Evolutionary conservation across 2,329 filamentous ascomycete genomes (phyloP), one percentile per base, ranked within the genome.

Genomic region (Calonectria naviculata): DNA sequence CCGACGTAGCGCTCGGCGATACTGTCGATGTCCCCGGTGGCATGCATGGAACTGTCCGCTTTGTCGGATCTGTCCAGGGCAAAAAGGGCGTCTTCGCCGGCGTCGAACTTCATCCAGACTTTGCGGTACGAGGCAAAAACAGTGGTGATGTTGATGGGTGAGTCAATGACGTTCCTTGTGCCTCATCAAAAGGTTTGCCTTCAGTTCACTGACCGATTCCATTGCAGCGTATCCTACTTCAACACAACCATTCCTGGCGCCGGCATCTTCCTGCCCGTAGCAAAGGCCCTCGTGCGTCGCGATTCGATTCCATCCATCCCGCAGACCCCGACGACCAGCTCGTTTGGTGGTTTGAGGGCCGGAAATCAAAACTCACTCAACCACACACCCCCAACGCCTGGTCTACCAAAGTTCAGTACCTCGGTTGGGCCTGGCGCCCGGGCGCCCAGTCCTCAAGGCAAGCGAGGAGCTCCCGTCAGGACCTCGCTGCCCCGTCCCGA

Each of bases 61-160:
- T 98, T 81, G 87, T 98, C 72, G 97, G 97, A 52, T 87, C 88
- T 44, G 96, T 99, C 46, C 90, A 92, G 77, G 95, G 95, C 73
- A 98, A 98, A 86, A 95, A 93, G 76, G 97, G 97, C 62, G 90
- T 90, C 24, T 99, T 99, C 86, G 95, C 94, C 36, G 97, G 97
- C 54, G 94, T 99, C 41, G 97, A 99, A 83, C 88, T 99, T 73
- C 91, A 93, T 78, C 87, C 90, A 65, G 94, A 97, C 76, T 97
- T 93, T 85, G 94, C 95, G 38, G 83, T 88, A 63, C 91, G 93
- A 80, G 97, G 97, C 38, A 99, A 99, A 87, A 99, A 99, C 81
- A 97, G 90, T 79, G 97, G 97, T 74, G 95, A 98, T 82, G 97
- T 98, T 66, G 96, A 98, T 77, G 97, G 96, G 94, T 96, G 88